Percentiles rank a stretch among this genome's conserved stretches.
These are phyloP conservation scores for Lignosus rhinocerotis DNA, from an alignment of 1,284 basidiomycete species.

Conservation along the genomic window DNA sequence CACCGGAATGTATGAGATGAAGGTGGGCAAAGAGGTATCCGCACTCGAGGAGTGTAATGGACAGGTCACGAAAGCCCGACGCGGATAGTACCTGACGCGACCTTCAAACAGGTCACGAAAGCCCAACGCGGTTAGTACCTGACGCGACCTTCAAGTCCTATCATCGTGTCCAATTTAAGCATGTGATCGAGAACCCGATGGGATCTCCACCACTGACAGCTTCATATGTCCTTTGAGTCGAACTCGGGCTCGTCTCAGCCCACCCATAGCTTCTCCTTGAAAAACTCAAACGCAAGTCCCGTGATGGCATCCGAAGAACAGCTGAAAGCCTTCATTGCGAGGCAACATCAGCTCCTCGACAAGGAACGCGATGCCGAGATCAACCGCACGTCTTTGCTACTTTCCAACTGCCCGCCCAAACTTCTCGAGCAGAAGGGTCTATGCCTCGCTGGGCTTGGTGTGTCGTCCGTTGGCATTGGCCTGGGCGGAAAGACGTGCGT, in stretches of 20 bases:
- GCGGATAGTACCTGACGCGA: background rate
- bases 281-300: background rate
- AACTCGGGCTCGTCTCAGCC: no score
- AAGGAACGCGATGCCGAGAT: constrained; percentile 83
- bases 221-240: no score
- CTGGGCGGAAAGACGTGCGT: constrained; percentile 89
- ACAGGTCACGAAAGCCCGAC: no score
- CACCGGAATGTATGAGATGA: background rate
- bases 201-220: no score
- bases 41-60: no score
- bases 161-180: background rate
- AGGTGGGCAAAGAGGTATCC: no score
- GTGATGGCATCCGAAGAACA: constrained; percentile 39
- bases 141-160: background rate
- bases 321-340: constrained; percentile 65
- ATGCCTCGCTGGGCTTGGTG: constrained; percentile 73
- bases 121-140: constrained; percentile 6
- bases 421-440: constrained; percentile 88
- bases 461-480: constrained; percentile 74
- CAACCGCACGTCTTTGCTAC: constrained; percentile 75
- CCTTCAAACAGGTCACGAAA: no score
- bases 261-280: no score
- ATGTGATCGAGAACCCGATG: constrained; percentile 16
- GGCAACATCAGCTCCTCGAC: constrained; percentile 69
- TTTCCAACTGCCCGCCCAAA: constrained; percentile 83